These are phyloP conservation scores for Exophiala sideris DNA, from an alignment of 2,329 filamentous ascomycete species.

Conservation along the genomic window DNA sequence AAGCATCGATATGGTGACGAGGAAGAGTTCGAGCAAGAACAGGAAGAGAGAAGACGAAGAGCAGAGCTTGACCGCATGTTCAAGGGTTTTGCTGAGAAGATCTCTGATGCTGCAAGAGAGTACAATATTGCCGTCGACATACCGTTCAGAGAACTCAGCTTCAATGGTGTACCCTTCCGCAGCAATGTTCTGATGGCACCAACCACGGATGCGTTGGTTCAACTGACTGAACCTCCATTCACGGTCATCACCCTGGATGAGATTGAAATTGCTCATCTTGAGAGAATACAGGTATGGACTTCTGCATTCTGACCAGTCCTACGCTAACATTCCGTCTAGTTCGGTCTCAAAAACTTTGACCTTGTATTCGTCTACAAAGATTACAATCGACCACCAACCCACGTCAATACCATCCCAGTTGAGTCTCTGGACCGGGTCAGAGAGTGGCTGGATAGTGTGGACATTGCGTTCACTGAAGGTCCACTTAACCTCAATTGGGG, in stretches of 20 bases:
- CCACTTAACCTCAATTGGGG: conserved; percentile 98
- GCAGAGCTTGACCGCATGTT: conserved; percentile 94
- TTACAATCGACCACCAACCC: conserved; percentile 81
- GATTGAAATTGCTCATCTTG: conserved; percentile 92
- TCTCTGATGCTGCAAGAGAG: conserved; percentile 88
- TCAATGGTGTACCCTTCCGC: conserved; percentile 92
- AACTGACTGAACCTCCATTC: conserved; percentile 95
- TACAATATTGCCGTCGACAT: conserved; percentile 93
- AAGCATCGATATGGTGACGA: conserved; percentile 98
- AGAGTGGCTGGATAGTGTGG: conserved; percentile 93
- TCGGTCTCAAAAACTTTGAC: conserved; percentile 98
- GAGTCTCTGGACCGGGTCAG: conserved; percentile 93
- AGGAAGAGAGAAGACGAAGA: conserved; percentile 87
- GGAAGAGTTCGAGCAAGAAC: conserved; percentile 97
- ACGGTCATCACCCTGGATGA: conserved; percentile 93
- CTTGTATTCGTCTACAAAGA: conserved; percentile 98
- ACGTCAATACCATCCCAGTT: conserved; percentile 97
- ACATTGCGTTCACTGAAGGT: conserved; percentile 91
- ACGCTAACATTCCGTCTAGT: conserved; percentile 50
- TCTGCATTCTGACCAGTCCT: not conserved
- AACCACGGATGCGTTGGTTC: conserved; percentile 93
- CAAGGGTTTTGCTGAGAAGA: conserved; percentile 95
- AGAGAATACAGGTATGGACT: conserved; percentile 67
- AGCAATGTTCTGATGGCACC: conserved; percentile 95
- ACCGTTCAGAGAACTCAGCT: conserved; percentile 92